phyloP scores from a whole-genome alignment of 148 eudicot species.

The Chenopodium quinoa region DNA sequence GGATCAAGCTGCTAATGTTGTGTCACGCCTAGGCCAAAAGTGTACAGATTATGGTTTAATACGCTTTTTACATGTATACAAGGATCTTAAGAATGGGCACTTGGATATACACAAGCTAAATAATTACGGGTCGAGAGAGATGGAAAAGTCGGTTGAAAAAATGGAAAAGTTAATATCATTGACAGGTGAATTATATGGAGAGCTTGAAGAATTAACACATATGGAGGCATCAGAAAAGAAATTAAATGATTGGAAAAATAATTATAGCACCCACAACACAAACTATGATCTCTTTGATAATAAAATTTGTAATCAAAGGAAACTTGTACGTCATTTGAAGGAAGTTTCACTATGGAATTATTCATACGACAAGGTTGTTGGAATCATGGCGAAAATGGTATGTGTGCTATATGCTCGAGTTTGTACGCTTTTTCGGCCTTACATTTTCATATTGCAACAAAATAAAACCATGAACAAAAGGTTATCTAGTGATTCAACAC shows the following conservation, averaged over 20 bases:
- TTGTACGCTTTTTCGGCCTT: constrained; percentile 52
- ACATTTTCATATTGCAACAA: constrained; percentile 26
- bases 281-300: constrained; percentile 47
- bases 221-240: constrained; percentile 57
- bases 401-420: constrained; percentile 53
- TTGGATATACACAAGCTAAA: constrained; percentile 41
- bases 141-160: constrained; percentile 45
- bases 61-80: constrained; percentile 48
- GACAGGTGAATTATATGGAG: constrained; percentile 44
- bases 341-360: constrained; percentile 63
- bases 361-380: constrained; percentile 53
- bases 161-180: constrained; percentile 49
- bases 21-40: constrained; percentile 51
- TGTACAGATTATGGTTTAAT: constrained; percentile 51
- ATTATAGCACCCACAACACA: background rate
- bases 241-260: constrained; percentile 42
- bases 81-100: constrained; percentile 53
- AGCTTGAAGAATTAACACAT: constrained; percentile 48
- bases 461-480: constrained; percentile 2
- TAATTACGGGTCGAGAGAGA: constrained; percentile 42
- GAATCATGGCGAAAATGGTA: constrained; percentile 48
- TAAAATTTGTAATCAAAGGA: constrained; percentile 53
- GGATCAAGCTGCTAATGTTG: constrained; percentile 50
- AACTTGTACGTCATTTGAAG: constrained; percentile 47
- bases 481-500: constrained; percentile 1